Conservation (phyloP, 2,329 filamentous ascomycete species). For the Aspergillus unguis region DNA sequence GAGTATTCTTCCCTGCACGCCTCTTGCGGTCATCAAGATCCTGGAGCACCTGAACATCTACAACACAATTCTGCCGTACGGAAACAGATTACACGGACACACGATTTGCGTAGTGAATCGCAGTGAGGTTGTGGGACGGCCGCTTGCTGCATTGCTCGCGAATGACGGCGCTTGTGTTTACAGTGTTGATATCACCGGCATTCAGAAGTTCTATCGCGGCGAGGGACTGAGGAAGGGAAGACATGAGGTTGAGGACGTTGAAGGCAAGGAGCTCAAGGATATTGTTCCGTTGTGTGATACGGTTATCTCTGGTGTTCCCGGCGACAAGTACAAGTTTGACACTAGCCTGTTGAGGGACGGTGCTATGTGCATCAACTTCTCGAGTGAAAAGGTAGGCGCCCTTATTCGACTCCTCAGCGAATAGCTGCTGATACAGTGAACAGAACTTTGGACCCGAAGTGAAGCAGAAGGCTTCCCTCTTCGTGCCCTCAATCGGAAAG, state of each 20-base stretch:
- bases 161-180: slow-evolving; percentile 97
- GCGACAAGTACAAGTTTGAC: slow-evolving; percentile 85
- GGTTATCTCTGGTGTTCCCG: slow-evolving; percentile 88
- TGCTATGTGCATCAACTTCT: slow-evolving; percentile 98
- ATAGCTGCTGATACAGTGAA: slow-evolving; percentile 4
- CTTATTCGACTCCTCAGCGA: not conserved
- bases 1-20: slow-evolving; percentile 91
- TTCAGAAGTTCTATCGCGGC: slow-evolving; percentile 88
- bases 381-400: slow-evolving; percentile 67
- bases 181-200: slow-evolving; percentile 86
- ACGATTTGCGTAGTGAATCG: slow-evolving; percentile 96
- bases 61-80: slow-evolving; percentile 88
- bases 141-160: slow-evolving; percentile 84
- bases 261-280: slow-evolving; percentile 73
- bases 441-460: slow-evolving; percentile 84
- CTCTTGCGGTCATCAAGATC: slow-evolving; percentile 93
- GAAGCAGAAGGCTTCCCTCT: slow-evolving; percentile 94
- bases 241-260: slow-evolving; percentile 82
- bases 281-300: slow-evolving; percentile 87
- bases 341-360: slow-evolving; percentile 79
- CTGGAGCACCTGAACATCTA: slow-evolving; percentile 94
- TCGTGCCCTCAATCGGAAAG: slow-evolving; percentile 95
- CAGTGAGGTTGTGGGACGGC: slow-evolving; percentile 90
- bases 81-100: slow-evolving; percentile 88
- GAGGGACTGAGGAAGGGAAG: slow-evolving; percentile 79